Evolutionary conservation across 139 green algal genomes (phyloP), one percentile per base, ranked within the genome.

Genomic region (Monoraphidium neglectum): DNA sequence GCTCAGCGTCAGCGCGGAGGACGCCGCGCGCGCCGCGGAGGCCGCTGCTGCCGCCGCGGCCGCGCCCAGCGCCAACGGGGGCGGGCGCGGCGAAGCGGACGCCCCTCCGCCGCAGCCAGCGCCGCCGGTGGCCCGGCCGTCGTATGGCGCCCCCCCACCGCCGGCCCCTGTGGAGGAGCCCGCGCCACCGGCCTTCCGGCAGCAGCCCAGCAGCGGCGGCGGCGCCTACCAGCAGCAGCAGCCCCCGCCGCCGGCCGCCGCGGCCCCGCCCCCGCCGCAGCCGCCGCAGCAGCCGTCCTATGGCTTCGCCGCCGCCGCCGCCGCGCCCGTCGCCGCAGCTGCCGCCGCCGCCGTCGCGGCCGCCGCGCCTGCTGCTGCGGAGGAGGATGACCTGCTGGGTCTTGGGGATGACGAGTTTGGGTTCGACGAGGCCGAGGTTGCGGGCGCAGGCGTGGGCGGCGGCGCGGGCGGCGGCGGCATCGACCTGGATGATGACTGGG

Each of bases 401-500:
- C 64, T 79, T 57, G 43, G 43, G 12, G 75, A 75, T 15, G 75
- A 80, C 40, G 75, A 70, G 32, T 70, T 70, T 70, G 62, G 62
- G 10, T 46, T 70, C 16, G 62, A 80, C 54, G 73, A 64, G 16
- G 13, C 57, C 28, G 78, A 36, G 47, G 72, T 4, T 56, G 78
- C 26, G 21, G 69, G 37, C 36, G 40, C 21, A n/a, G n/a, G 51
- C 26, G 78, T 33, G 16, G 64, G 47, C 51, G 77, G 43, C 40
- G 77, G 59, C 51, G 77, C 49, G 46, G 62, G 49, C 37, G 72
- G 66, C 2, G 54, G 51, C 53, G 43, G 23, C 33, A 49, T 84
- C 3, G 65, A 89, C 16, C 43, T 88, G 5, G 85, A 93, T 30
- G 89, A 92, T 38, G 89, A 93, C 53, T 92, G 87, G 87, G 88